Percentiles rank a stretch among this genome's conserved stretches.
These are phyloP conservation scores for Didymella exigua DNA, from an alignment of 2,329 filamentous ascomycete species.

Conservation along the genomic window DNA sequence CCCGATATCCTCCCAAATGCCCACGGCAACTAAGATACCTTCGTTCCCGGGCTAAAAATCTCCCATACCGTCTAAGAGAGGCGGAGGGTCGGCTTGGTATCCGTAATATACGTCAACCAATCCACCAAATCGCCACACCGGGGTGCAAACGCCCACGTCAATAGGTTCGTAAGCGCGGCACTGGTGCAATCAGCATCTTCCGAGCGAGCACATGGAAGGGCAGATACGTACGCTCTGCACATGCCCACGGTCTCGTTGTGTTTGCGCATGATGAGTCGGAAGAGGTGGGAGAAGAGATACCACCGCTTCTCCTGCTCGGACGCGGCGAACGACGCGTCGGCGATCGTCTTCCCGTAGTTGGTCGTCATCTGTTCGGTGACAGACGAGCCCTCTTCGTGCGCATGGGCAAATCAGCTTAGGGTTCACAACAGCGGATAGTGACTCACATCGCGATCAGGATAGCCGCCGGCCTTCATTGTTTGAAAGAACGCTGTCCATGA, in stretches of 20 bases:
- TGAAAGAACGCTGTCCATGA: background rate
- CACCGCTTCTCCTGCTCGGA: conserved; percentile 2
- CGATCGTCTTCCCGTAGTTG: conserved; percentile 1
- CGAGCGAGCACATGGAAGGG: background rate
- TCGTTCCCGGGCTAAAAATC: background rate
- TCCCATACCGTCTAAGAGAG: background rate
- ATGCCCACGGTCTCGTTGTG: background rate
- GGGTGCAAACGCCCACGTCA: background rate
- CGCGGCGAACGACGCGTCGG: background rate
- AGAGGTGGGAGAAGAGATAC: conserved; percentile 4
- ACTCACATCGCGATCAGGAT: background rate
- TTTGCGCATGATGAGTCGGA: conserved; percentile 1
- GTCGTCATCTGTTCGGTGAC: background rate
- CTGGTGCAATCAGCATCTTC: background rate
- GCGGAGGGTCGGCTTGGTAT: background rate
- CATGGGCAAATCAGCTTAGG: background rate
- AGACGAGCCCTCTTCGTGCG: conserved; percentile 2
- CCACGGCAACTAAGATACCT: background rate
- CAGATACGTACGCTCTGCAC: background rate
- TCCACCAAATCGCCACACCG: background rate
- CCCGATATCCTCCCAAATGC: background rate
- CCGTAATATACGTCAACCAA: conserved; percentile 1
- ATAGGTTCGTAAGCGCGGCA: background rate
- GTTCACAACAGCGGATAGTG: too few species aligned
- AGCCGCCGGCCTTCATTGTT: background rate